phyloP scores from a whole-genome alignment of 1,284 basidiomycete species.

The Ustilago tritici region DNA sequence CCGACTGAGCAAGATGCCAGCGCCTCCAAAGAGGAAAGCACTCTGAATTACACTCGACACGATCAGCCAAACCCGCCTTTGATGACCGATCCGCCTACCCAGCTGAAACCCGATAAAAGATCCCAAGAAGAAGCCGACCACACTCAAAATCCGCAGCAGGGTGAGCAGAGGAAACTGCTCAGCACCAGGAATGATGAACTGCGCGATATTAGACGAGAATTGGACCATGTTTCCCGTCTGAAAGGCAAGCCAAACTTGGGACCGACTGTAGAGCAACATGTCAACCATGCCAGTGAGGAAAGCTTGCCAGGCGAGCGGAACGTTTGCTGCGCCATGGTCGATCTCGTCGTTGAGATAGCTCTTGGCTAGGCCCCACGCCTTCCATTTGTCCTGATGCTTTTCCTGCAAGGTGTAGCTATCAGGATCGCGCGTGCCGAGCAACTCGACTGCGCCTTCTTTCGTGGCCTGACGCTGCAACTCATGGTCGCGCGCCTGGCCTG shows the following conservation, averaged over 20 bases:
- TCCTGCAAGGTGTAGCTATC: constrained; percentile 36
- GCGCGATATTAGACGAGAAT: constrained; percentile 61
- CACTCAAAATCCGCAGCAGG: constrained; percentile 48
- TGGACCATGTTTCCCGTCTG: constrained; percentile 66
- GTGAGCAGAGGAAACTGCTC: constrained; percentile 51
- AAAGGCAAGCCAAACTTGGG: constrained; percentile 58
- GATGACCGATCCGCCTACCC: constrained; percentile 45
- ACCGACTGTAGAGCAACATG: constrained; percentile 56
- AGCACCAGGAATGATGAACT: constrained; percentile 57
- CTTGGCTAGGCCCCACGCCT: constrained; percentile 31
- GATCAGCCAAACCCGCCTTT: constrained; percentile 52
- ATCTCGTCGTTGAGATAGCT: constrained; percentile 54
- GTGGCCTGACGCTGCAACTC: constrained; percentile 45
- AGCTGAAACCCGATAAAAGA: constrained; percentile 41
- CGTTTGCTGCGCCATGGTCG: constrained; percentile 48
- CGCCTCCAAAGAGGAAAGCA: constrained; percentile 50
- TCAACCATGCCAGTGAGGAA: constrained; percentile 60
- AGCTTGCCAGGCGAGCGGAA: constrained; percentile 61
- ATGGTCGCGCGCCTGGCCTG: constrained; percentile 24
- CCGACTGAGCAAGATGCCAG: constrained; percentile 55
- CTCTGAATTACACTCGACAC: constrained; percentile 54
- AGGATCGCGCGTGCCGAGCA: constrained; percentile 32
- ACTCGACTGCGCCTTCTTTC: constrained; percentile 37
- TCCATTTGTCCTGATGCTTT: constrained; percentile 18
- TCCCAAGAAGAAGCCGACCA: constrained; percentile 58